These are phyloP conservation scores for Sporormia fimetaria DNA, from an alignment of 495 filamentous ascomycete genomes.

Conservation along the genomic window DNA sequence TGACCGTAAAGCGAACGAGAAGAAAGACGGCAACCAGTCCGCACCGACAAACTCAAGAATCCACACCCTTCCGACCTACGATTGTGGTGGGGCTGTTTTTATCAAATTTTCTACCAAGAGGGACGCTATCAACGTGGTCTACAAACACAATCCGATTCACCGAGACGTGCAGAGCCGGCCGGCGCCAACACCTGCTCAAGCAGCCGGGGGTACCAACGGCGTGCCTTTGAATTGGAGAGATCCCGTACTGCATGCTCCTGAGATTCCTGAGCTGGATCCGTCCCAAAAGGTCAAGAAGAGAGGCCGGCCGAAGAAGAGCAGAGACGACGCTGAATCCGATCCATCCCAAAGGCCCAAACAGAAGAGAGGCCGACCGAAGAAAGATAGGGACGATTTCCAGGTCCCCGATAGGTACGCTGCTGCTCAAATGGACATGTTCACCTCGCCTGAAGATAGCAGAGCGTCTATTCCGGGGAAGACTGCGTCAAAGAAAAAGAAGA, in stretches of 20 bases:
- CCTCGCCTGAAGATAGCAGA: slow-evolving; percentile 4
- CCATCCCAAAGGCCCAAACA: too few relatives aligned
- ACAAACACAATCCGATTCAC: slow-evolving; percentile 21
- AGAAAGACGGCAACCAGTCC: slow-evolving; percentile 4
- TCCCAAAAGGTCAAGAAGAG: too few relatives aligned
- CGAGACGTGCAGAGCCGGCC: slow-evolving; percentile 3
- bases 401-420: not conserved
- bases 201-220: too few relatives aligned
- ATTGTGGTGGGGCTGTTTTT: slow-evolving; percentile 18
- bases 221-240: too few relatives aligned
- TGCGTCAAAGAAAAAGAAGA: slow-evolving; percentile 8
- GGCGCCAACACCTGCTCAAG: too few relatives aligned
- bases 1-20: slow-evolving; percentile 6
- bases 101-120: slow-evolving; percentile 21
- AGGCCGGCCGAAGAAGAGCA: too few relatives aligned
- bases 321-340: too few relatives aligned
- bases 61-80: slow-evolving; percentile 11
- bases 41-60: not conserved
- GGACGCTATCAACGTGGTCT: slow-evolving; percentile 18
- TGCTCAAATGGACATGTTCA: slow-evolving; percentile 8
- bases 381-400: not conserved
- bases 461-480: slow-evolving; percentile 3
- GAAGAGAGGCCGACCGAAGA: slow-evolving; percentile 3
- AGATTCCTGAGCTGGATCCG: too few relatives aligned
- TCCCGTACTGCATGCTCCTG: too few relatives aligned